Conservation (phyloP, 352 stramenopile genomes). For the Aphanomyces invadans region DNA sequence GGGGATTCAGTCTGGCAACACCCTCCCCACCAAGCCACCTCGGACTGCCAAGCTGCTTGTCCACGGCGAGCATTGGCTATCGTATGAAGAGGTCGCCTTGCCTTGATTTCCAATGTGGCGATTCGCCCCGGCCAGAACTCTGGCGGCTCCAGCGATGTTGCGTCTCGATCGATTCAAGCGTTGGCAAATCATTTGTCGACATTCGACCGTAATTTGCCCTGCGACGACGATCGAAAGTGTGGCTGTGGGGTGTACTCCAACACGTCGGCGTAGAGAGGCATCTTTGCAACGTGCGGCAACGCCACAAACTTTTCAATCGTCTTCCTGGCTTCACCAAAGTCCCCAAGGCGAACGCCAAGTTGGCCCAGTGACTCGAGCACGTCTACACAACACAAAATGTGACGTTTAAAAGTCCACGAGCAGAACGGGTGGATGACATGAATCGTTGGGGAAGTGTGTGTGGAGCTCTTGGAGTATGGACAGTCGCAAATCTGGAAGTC, state of each 20-base stretch:
- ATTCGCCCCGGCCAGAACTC: no score
- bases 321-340: neutral
- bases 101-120: no score
- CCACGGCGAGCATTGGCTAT: no score
- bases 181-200: no score
- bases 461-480: neutral
- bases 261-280: conserved; percentile 4
- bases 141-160: no score
- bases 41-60: no score
- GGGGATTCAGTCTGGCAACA: neutral
- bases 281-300: neutral
- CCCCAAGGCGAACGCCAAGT: neutral
- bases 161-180: no score
- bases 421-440: neutral
- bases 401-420: neutral
- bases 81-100: no score
- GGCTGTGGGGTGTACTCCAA: neutral
- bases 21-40: no score
- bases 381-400: neutral
- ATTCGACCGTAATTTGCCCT: no score
- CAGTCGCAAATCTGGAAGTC: conserved; percentile 14
- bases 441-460: conserved; percentile 3
- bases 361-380: neutral
- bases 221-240: neutral
- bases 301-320: neutral